Conservation (phyloP, 139 green algal genomes). For the Chlorella sp. region DNA sequence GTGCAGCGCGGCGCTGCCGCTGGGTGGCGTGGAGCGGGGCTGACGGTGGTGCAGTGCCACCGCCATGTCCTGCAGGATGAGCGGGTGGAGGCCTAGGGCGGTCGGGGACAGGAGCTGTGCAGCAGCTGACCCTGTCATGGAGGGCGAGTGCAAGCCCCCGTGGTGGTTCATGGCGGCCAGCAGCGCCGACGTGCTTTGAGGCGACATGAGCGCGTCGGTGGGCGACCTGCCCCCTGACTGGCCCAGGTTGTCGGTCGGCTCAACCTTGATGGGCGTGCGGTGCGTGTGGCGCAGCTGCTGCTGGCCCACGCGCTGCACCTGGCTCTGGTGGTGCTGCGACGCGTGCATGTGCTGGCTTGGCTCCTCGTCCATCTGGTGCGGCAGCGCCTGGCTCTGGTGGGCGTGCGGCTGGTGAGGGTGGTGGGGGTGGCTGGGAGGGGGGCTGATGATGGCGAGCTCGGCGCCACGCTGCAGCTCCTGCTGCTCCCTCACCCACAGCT, state of each 20-base stretch:
- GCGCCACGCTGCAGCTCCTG: slow-evolving; percentile 6
- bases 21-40: too few species aligned
- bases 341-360: too few species aligned
- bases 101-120: slow-evolving; percentile 8
- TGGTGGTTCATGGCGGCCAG: background rate
- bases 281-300: too few species aligned
- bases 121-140: background rate
- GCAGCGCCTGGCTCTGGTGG: background rate
- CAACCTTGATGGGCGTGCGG: too few species aligned
- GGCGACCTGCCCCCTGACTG: background rate
- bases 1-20: too few species aligned
- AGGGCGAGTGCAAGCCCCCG: background rate
- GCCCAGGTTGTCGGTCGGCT: too few species aligned
- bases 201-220: background rate
- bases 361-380: too few species aligned
- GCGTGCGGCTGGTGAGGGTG: background rate
- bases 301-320: too few species aligned
- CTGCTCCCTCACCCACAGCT: background rate
- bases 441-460: background rate
- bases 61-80: background rate
- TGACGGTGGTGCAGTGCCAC: too few species aligned
- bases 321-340: too few species aligned
- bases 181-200: background rate
- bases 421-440: background rate
- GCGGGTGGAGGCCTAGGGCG: background rate